Conservation (phyloP, 164 flowering plant species). For the Aristolochia fimbriata region DNA sequence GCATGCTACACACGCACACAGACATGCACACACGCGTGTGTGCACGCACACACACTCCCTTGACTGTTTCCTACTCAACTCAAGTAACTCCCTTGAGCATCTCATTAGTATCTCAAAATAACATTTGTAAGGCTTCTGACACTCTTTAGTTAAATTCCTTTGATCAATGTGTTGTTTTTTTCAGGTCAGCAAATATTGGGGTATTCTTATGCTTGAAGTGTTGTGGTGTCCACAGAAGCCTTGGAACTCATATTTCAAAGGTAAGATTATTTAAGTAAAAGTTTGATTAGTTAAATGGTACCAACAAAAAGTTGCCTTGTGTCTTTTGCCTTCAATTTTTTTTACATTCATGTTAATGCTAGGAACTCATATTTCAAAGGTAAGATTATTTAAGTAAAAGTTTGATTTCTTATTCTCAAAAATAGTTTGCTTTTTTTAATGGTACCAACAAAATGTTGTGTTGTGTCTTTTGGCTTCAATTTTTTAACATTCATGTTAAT, state of each 20-base stretch:
- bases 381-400: constrained; percentile 17
- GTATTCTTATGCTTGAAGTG: constrained; percentile 94
- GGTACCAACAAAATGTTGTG: not conserved
- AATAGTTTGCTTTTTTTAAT: not conserved
- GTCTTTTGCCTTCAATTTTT: not conserved
- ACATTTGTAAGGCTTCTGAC: too few species aligned
- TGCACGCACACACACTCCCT: too few species aligned
- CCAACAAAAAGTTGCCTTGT: not conserved
- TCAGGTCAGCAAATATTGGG: constrained; percentile 96
- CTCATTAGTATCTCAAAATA: too few species aligned
- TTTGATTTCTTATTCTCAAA: too few species aligned
- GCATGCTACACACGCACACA: too few species aligned
- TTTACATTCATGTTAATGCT: not conserved
- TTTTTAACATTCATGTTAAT: not conserved
- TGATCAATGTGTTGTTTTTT: not conserved
- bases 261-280: constrained; percentile 30
- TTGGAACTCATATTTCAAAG: constrained; percentile 90
- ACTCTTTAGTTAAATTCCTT: too few species aligned
- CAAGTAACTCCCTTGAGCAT: too few species aligned
- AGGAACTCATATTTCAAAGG: constrained; percentile 97
- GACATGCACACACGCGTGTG: too few species aligned
- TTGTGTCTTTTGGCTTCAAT: not conserved
- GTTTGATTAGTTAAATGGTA: too few species aligned
- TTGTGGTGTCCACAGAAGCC: constrained; percentile 92
- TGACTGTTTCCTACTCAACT: too few species aligned